phyloP scores from a whole-genome alignment of 805 yeast genomes.

The Zygosaccharomyces gambellarensis region DNA sequence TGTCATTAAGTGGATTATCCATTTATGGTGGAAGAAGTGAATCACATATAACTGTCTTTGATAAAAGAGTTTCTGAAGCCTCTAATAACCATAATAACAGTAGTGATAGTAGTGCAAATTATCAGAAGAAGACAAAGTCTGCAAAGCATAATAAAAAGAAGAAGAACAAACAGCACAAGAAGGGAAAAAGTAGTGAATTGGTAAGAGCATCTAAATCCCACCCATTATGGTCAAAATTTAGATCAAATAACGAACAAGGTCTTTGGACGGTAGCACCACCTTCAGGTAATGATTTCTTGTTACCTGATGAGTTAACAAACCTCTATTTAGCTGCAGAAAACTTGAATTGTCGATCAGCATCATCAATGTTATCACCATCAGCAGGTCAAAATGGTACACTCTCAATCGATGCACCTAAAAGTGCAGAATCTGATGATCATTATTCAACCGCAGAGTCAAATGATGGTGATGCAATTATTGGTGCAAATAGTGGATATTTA shows the following conservation, averaged over 20 bases:
- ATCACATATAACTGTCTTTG: conserved; percentile 10
- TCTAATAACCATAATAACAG: conserved; percentile 1
- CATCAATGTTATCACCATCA: neutral
- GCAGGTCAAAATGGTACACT: neutral
- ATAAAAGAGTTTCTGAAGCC: conserved; percentile 6
- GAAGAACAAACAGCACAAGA: neutral
- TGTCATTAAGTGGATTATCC: conserved; percentile 29
- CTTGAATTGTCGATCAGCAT: neutral
- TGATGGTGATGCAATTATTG: neutral
- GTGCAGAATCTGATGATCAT: conserved; percentile 1
- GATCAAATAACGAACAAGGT: conserved; percentile 6
- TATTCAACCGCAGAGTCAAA: conserved; percentile 3
- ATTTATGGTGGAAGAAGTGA: conserved; percentile 26
- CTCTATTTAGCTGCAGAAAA: conserved; percentile 13
- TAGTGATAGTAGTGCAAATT: neutral
- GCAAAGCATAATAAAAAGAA: neutral
- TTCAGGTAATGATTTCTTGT: conserved; percentile 8
- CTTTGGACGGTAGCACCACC: conserved; percentile 12
- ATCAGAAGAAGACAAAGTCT: conserved; percentile 4
- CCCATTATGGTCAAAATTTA: neutral
- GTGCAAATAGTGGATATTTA: neutral
- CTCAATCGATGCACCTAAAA: neutral
- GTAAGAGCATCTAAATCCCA: conserved; percentile 2
- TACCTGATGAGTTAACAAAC: conserved; percentile 8
- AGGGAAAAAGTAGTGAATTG: neutral